Base-by-base conservation (phyloP, 208 protist genomes). In the Lotmaria passim region DNA sequence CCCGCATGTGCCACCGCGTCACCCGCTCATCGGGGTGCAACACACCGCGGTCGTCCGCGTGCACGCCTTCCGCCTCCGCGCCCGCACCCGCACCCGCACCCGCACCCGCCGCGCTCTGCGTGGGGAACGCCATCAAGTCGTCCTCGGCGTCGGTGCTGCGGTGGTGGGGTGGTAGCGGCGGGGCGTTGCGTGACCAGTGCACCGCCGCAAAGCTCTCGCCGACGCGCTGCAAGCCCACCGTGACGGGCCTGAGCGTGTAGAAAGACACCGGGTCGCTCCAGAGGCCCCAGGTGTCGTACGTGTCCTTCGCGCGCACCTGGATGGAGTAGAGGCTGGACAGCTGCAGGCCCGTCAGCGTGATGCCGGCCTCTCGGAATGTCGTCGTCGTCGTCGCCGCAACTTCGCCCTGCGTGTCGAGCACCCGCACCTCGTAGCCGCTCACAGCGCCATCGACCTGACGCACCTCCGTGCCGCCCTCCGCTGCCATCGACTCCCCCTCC, bases 201-300 rank as follows among this genome's bases (percentile, higher is more conserved):
- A 95, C 69, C 50, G 93, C 81, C n/a, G 85, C 78, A 58, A 94
- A 96, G n/a, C 73, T 82, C 71, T 97, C 93, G 23, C 91, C 93
- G 23, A 96, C 51, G 1, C 69, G 68, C 43, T 86, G 71, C 53
- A 93, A 47, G 21, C 65, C 64, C 23, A 87, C 68, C 33, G 73
- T 63, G 28, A 97, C 87, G 6, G 85, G 79, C 56, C 86, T 76
- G 38, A 97, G 79, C 39, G 93, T 97, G 48, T 91, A 73, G 66
- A 97, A 96, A 19, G 60, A 64, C 41, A 83, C 71, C 23, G 83
- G 57, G 69, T 94, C 86, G 59, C 87, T 95, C 91, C 93, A 97
- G 34, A 97, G 79, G 50, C 93, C 93, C 91, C 91, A 96, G 62
- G 92, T 86, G 69, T 95, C 81, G 69, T 96, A 94, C 48, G 91